phyloP scores from a whole-genome alignment of 2,329 filamentous ascomycete genomes.

The Pseudocercospora fijiensis region DNA sequence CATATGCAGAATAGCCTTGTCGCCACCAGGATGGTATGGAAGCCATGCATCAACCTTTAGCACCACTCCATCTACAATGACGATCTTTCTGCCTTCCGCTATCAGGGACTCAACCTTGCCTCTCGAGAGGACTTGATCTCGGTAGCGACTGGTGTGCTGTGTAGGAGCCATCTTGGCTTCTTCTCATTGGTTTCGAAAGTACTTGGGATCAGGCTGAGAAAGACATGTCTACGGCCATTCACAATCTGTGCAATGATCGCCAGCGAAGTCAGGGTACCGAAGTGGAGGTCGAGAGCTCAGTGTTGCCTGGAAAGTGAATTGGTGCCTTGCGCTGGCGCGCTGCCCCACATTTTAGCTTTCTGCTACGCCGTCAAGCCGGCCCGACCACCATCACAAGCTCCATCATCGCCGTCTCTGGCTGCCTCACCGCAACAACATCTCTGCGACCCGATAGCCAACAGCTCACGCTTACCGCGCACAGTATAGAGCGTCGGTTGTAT shows the following conservation, averaged over 20 bases:
- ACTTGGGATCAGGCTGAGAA: not conserved
- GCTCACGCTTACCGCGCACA: not conserved
- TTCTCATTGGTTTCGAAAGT: not conserved
- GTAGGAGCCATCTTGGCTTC: constrained; percentile 21
- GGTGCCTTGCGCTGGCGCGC: not conserved
- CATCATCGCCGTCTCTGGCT: constrained; percentile 6
- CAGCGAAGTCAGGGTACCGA: not conserved
- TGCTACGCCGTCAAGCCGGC: constrained; percentile 4
- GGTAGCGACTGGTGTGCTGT: constrained; percentile 23
- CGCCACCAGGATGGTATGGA: constrained; percentile 85
- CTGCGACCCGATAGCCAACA: not conserved
- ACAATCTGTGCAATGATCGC: not conserved
- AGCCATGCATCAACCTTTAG: constrained; percentile 88
- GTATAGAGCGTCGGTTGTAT: not conserved
- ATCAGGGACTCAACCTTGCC: constrained; percentile 71
- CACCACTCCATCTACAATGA: constrained; percentile 78
- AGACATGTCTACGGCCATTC: constrained; percentile 1
- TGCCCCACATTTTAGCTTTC: constrained; percentile 8
- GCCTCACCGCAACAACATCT: not conserved
- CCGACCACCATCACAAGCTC: constrained; percentile 9
- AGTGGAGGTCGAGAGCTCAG: not conserved
- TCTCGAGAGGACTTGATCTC: constrained; percentile 31
- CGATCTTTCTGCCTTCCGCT: constrained; percentile 72
- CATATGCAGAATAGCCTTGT: constrained; percentile 90
- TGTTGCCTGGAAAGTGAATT: not conserved